These are phyloP conservation scores for Gossypium raimondii DNA, from an alignment of 345 rosid genomes.

Conservation along the genomic window DNA sequence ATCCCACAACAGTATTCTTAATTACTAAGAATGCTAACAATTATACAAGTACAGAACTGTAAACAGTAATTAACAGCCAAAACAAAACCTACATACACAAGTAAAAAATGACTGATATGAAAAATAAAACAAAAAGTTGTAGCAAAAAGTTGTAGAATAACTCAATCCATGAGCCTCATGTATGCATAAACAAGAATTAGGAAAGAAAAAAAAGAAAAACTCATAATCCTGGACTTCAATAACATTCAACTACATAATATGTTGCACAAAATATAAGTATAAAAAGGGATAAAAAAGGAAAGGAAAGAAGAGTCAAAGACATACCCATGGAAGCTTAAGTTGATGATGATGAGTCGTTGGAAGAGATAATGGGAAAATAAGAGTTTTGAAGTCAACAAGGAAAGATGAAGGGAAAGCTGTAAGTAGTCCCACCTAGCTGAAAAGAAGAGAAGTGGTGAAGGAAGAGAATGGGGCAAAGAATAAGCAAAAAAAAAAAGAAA, in stretches of 20 bases:
- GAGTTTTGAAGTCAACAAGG: not conserved
- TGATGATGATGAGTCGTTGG: not conserved
- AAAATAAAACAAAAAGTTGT: not conserved
- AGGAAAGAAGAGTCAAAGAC: not conserved
- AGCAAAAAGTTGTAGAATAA: not conserved
- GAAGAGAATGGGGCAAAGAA: not conserved
- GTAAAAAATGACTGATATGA: not conserved
- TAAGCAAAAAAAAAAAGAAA: conserved; percentile 9
- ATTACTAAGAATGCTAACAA: not conserved
- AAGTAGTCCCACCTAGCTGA: not conserved
- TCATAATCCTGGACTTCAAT: not conserved
- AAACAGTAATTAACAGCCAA: not conserved
- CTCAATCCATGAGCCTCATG: not conserved
- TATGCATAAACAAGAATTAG: not conserved
- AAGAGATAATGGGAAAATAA: not conserved
- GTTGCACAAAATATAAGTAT: not conserved
- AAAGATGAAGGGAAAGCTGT: conserved; percentile 5
- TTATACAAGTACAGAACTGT: not conserved
- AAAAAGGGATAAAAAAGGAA: not conserved
- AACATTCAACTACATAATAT: not conserved
- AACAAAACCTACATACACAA: not conserved
- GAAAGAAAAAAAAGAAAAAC: not conserved
- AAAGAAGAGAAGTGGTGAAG: not conserved
- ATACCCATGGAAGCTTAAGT: conserved; percentile 20
- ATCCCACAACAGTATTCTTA: too few species aligned